Conservation (phyloP, 2,329 filamentous ascomycete species). For the Sarocladium strictum region DNA sequence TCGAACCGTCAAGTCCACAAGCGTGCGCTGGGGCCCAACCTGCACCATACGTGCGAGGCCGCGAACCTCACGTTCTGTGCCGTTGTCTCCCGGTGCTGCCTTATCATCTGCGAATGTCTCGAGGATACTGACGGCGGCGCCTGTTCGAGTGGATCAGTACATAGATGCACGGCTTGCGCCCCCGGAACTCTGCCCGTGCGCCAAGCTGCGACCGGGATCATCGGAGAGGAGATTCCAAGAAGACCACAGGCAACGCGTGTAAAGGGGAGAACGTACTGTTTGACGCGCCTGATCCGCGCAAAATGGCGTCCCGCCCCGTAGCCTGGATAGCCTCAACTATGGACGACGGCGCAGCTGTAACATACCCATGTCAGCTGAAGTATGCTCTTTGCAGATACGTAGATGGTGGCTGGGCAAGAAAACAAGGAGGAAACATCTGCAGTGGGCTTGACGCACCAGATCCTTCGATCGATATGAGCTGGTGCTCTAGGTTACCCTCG, state of each 20-base stretch:
- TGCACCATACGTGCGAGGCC: conserved; percentile 93
- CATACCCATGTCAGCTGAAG: conserved; percentile 4
- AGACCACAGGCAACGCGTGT: no score
- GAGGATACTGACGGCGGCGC: conserved; percentile 88
- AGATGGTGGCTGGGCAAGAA: not conserved
- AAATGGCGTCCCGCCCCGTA: conserved; percentile 88
- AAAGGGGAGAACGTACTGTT: conserved; percentile 55
- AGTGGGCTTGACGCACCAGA: conserved; percentile 49
- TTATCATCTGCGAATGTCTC: conserved; percentile 66
- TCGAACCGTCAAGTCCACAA: conserved; percentile 82
- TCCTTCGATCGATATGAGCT: conserved; percentile 79
- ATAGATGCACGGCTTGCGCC: no score
- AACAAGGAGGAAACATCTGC: not conserved
- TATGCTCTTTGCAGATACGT: no score
- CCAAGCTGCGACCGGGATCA: conserved; percentile 1
- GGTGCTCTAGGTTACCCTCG: conserved; percentile 73
- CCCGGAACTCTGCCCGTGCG: not conserved
- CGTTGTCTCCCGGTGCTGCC: conserved; percentile 36
- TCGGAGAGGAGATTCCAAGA: not conserved
- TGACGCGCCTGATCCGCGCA: conserved; percentile 79
- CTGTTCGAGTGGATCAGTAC: conserved; percentile 29
- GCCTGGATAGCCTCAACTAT: conserved; percentile 85
- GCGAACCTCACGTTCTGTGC: conserved; percentile 56
- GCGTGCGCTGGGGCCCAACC: conserved; percentile 68
- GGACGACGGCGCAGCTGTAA: conserved; percentile 70